Evolutionary conservation across 2,329 filamentous ascomycete genomes (phyloP).

Genomic region (Basipetospora sp.): DNA sequence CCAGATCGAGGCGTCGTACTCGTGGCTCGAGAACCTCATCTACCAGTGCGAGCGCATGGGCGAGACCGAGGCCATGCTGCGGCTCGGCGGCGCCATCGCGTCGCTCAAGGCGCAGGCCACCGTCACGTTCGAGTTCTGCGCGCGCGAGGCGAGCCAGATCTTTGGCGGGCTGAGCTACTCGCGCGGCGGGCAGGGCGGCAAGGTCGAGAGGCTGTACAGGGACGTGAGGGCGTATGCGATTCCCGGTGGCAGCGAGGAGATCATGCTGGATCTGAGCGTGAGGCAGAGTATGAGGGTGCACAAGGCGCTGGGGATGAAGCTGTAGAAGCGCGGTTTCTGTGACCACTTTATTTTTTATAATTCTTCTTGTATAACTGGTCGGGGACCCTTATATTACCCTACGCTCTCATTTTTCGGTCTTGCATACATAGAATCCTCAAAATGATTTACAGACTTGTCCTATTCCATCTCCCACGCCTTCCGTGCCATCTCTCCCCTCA

Average conservation of each 20-base stretch:
- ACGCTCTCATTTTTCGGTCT: too few species aligned
- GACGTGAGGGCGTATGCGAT: conserved; percentile 95
- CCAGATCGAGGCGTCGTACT: conserved; percentile 92
- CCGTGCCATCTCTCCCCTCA: too few species aligned
- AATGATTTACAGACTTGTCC: too few species aligned
- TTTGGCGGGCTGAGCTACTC: conserved; percentile 90
- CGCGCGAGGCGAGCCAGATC: conserved; percentile 89
- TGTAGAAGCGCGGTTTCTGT: conserved; percentile 37
- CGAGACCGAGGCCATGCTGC: conserved; percentile 89
- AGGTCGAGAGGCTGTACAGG: conserved; percentile 86
- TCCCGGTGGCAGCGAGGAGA: conserved; percentile 90
- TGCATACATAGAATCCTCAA: too few species aligned
- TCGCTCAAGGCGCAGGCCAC: conserved; percentile 88
- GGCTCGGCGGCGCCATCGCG: conserved; percentile 86
- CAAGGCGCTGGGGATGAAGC: conserved; percentile 87
- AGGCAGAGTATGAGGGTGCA: conserved; percentile 78
- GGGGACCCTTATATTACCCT: too few species aligned
- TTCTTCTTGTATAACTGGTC: neutral
- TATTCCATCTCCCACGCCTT: too few species aligned
- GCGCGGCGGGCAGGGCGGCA: conserved; percentile 83
- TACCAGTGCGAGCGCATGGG: conserved; percentile 88
- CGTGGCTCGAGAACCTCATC: conserved; percentile 90
- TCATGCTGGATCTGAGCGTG: conserved; percentile 95
- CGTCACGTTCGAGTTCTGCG: conserved; percentile 93
- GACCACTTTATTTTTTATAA: neutral